These are phyloP conservation scores for Ambrosiella xylebori DNA, from an alignment of 2,329 filamentous ascomycete genomes.

Conservation along the genomic window DNA sequence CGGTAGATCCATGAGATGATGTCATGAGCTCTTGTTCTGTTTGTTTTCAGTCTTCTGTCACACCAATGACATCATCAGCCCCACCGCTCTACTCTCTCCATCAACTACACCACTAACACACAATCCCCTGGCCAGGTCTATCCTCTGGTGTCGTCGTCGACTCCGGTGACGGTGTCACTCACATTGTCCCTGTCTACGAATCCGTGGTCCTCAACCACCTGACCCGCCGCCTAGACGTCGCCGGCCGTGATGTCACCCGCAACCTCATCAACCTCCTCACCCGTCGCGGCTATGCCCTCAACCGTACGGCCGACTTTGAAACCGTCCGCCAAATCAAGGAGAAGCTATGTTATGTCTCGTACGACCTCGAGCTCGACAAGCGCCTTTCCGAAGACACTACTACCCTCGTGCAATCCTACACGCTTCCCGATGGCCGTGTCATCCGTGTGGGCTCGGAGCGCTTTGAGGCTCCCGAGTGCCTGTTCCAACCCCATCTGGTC, in stretches of 20 bases:
- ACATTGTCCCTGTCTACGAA: conserved; percentile 97
- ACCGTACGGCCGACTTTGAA: conserved; percentile 96
- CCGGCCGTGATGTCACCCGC: conserved; percentile 91
- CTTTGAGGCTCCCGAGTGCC: conserved; percentile 92
- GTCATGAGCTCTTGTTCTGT: neutral
- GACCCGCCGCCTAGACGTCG: conserved; percentile 83
- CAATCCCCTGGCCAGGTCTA: conserved; percentile 28
- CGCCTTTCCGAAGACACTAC: conserved; percentile 93
- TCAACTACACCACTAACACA: too few relatives aligned
- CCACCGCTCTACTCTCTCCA: too few relatives aligned
- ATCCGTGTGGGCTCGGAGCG: conserved; percentile 93
- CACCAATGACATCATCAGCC: too few relatives aligned
- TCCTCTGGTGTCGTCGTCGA: conserved; percentile 95
- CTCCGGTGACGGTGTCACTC: conserved; percentile 93
- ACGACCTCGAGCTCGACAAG: conserved; percentile 93
- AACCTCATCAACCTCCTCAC: conserved; percentile 92
- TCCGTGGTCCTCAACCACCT: conserved; percentile 95
- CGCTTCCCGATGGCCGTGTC: conserved; percentile 84
- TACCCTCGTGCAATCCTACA: conserved; percentile 93
- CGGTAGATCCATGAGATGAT: neutral
- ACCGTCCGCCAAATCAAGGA: conserved; percentile 99
- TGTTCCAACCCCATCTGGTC: conserved; percentile 96
- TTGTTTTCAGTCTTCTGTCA: conserved; percentile 25
- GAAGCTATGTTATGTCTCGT: conserved; percentile 98
- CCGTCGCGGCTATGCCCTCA: conserved; percentile 86